Evolutionary conservation across 2,329 filamentous ascomycete genomes (phyloP).

Genomic region (Neobulgaria alba): DNA sequence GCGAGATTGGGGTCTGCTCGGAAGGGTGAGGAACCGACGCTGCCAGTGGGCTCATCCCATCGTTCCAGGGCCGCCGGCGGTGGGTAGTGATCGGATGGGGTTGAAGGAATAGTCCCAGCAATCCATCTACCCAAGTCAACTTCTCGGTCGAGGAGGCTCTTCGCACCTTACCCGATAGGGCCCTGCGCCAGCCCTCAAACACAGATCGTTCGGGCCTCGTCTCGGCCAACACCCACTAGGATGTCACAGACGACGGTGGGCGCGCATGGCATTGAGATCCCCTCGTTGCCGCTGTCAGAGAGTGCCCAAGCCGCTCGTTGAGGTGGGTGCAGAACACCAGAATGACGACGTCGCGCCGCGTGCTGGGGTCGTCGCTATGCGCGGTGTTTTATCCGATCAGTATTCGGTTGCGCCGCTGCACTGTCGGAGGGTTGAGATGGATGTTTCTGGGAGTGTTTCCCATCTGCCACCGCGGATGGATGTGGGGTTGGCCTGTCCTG

Average conservation of each 20-base stretch:
- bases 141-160: not conserved
- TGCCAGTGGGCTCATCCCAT: not conserved
- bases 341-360: conserved; percentile 12
- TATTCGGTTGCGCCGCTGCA: conserved; percentile 9
- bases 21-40: conserved; percentile 16
- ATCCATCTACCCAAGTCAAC: too few species aligned
- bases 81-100: not conserved
- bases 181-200: conserved; percentile 4
- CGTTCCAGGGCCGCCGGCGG: not conserved
- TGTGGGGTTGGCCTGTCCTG: not conserved
- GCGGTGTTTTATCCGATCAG: conserved; percentile 13
- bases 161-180: not conserved
- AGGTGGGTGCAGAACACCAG: conserved; percentile 7
- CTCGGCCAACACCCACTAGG: conserved; percentile 5
- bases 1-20: conserved; percentile 16
- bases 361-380: conserved; percentile 6
- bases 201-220: conserved; percentile 7
- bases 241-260: conserved; percentile 1
- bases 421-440: conserved; percentile 4
- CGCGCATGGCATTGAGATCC: conserved; percentile 11
- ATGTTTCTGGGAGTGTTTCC: conserved; percentile 12
- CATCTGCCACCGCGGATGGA: conserved; percentile 3
- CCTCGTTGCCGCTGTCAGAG: conserved; percentile 16
- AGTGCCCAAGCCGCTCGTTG: conserved; percentile 6
- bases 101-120: too few species aligned